Conservation (phyloP, 257 asterid species). For the Lavandula angustifolia region DNA sequence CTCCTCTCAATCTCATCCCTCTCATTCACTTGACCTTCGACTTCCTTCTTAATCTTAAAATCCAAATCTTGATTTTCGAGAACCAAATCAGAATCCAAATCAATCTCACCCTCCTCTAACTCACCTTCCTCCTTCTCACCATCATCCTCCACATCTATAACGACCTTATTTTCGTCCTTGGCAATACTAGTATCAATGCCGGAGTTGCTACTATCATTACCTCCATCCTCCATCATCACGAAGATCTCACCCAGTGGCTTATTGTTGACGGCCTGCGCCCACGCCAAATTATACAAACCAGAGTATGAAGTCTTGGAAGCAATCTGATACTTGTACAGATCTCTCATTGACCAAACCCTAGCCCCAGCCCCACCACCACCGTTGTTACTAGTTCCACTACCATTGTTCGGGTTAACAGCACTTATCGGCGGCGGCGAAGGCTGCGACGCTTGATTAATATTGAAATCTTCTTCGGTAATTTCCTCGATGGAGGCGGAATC, state of each 20-base stretch:
- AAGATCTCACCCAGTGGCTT: slow-evolving; percentile 76
- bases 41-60: slow-evolving; percentile 29
- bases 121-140: slow-evolving; percentile 84
- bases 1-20: slow-evolving; percentile 38
- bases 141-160: slow-evolving; percentile 63
- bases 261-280: slow-evolving; percentile 97
- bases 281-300: slow-evolving; percentile 82
- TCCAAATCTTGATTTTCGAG: slow-evolving; percentile 33
- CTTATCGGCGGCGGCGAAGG: slow-evolving; percentile 28
- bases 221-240: slow-evolving; percentile 56
- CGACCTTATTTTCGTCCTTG: slow-evolving; percentile 38
- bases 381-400: slow-evolving; percentile 30
- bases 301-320: slow-evolving; percentile 53
- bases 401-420: slow-evolving; percentile 37
- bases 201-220: slow-evolving; percentile 33
- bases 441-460: slow-evolving; percentile 39
- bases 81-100: slow-evolving; percentile 75
- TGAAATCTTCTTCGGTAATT: slow-evolving; percentile 67
- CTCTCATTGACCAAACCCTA: slow-evolving; percentile 86
- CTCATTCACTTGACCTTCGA: slow-evolving; percentile 29
- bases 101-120: slow-evolving; percentile 98
- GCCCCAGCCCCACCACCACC: slow-evolving; percentile 40
- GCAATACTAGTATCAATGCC: slow-evolving; percentile 23
- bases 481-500: slow-evolving; percentile 86
- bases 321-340: slow-evolving; percentile 67